Percentiles rank a stretch among this genome's conserved stretches.
phyloP scores from a whole-genome alignment of 225 moss, liverwort and hornwort species.

The Pleurozium schreberi region DNA sequence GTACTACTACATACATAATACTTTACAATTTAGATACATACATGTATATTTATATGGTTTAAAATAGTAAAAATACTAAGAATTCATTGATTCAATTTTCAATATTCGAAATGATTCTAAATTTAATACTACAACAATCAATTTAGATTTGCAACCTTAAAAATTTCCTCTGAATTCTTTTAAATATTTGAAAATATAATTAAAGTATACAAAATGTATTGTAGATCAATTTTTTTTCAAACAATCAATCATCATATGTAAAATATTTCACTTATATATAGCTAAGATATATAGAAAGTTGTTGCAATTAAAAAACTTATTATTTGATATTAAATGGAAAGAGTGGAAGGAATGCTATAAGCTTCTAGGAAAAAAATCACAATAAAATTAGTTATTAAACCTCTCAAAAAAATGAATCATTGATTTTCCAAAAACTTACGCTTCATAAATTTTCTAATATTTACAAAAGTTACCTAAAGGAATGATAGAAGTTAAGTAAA shows the following conservation, averaged over 20 bases:
- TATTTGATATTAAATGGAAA: not conserved
- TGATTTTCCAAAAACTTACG: not conserved
- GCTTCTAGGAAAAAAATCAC: not conserved
- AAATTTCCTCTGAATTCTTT: not conserved
- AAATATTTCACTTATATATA: no score
- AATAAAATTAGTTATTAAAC: not conserved
- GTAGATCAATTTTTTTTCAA: not conserved
- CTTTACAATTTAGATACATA: no score
- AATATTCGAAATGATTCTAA: not conserved
- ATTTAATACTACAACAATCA: not conserved
- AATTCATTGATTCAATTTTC: not conserved
- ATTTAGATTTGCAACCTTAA: not conserved
- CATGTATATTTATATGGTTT: no score
- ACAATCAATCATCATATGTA: not conserved
- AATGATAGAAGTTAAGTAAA: no score
- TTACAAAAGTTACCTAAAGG: not conserved
- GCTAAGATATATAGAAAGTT: not conserved
- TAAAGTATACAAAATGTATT: not conserved
- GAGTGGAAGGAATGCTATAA: rapidly evolving
- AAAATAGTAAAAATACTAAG: no score
- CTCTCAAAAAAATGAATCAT: not conserved
- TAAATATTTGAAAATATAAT: not conserved
- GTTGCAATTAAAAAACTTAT: not conserved
- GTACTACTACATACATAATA: no score
- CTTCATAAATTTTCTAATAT: rapidly evolving